Percentiles rank a stretch among this genome's conserved stretches.
Conservation (phyloP, 2,329 filamentous ascomycete species). For the Epicoccum nigrum region DNA sequence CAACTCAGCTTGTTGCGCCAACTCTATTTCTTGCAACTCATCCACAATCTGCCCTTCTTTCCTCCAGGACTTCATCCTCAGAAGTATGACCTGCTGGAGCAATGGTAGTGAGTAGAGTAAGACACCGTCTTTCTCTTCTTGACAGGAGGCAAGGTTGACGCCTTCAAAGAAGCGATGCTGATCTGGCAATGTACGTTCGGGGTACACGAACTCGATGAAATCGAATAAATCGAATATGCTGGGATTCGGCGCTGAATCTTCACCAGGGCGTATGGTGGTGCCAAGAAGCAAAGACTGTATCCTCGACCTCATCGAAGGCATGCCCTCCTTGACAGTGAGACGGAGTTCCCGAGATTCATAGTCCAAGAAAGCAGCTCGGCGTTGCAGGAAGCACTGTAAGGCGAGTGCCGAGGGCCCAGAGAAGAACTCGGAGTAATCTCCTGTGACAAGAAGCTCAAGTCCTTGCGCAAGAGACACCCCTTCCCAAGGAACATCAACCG, state of each 20-base stretch:
- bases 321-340: constrained; percentile 71
- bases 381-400: constrained; percentile 76
- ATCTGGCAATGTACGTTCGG: constrained; percentile 56
- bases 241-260: constrained; percentile 69
- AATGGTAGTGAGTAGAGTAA: constrained; percentile 71
- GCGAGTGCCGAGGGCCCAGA: constrained; percentile 69
- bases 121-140: constrained; percentile 62
- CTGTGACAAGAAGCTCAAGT: constrained; percentile 28
- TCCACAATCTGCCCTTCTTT: constrained; percentile 48
- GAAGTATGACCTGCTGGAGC: constrained; percentile 73
- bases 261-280: constrained; percentile 69
- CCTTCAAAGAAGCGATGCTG: constrained; percentile 66
- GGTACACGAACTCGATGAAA: constrained; percentile 73
- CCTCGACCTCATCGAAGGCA: constrained; percentile 59
- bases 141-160: constrained; percentile 70
- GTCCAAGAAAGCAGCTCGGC: constrained; percentile 78
- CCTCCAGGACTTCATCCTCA: constrained; percentile 69
- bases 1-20: constrained; percentile 57
- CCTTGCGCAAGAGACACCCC: constrained; percentile 62
- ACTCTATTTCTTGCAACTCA: constrained; percentile 41
- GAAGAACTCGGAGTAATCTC: constrained; percentile 66
- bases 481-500: constrained; percentile 75
- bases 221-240: constrained; percentile 93
- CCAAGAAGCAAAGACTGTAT: constrained; percentile 74
- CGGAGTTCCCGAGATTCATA: constrained; percentile 88